phyloP scores from a whole-genome alignment of 106 monocot species.

The Alisma plantagoaquatica region DNA sequence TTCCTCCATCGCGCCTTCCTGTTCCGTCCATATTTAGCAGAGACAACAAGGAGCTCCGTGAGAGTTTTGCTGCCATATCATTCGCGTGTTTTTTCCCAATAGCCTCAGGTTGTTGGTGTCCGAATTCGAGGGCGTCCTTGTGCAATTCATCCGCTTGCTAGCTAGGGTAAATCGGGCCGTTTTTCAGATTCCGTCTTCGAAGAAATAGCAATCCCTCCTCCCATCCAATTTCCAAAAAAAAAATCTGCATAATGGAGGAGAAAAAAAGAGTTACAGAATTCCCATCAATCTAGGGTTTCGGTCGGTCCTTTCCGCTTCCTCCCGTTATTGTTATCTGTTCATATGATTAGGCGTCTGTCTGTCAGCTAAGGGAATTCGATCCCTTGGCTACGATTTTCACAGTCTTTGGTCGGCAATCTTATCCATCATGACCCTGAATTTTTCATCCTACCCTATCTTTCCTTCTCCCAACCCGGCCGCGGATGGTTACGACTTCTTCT shows the following conservation, averaged over 20 bases:
- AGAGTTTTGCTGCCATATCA: conserved; percentile 43
- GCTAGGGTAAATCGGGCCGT: too few relatives aligned
- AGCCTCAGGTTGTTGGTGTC: conserved; percentile 19
- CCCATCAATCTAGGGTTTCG: background rate
- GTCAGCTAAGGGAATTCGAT: too few relatives aligned
- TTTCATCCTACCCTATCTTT: conserved; percentile 7
- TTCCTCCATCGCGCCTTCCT: background rate
- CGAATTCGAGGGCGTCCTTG: too few relatives aligned
- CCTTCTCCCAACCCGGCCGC: background rate
- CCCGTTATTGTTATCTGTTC: too few relatives aligned
- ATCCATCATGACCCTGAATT: conserved; percentile 26
- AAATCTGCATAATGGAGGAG: background rate
- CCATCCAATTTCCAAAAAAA: background rate
- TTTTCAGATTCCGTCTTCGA: background rate
- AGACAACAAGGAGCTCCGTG: conserved; percentile 27
- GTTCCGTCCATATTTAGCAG: background rate
- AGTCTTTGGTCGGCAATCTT: too few relatives aligned
- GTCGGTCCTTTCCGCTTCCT: background rate
- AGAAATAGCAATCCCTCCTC: conserved; percentile 3
- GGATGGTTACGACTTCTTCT: background rate
- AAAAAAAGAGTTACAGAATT: background rate
- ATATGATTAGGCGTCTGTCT: too few relatives aligned
- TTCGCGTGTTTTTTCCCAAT: conserved; percentile 37
- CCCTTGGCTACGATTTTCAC: too few relatives aligned
- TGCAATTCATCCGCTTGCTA: too few relatives aligned